Percentiles rank a stretch among this genome's conserved stretches.
These are phyloP conservation scores for Thelephora ganbajun DNA, from an alignment of 768 basidiomycete genomes.

Conservation along the genomic window DNA sequence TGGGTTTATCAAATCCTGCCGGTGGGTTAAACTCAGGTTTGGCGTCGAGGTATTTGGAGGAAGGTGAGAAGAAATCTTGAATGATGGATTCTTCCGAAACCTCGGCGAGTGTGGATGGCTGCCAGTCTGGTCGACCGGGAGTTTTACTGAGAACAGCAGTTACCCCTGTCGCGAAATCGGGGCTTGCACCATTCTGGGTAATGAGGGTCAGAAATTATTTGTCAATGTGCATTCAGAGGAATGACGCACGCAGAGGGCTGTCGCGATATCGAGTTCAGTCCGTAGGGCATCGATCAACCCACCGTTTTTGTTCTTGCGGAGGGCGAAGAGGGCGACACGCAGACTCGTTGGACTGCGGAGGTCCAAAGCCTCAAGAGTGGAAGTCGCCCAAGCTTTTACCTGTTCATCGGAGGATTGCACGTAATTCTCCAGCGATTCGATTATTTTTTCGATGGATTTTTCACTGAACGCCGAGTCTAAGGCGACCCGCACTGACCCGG, in stretches of 20 bases:
- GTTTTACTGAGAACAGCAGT: constrained; percentile 45
- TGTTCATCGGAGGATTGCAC: constrained; percentile 19
- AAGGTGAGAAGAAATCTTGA: constrained; percentile 49
- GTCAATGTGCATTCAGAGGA: background rate
- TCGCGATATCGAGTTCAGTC: constrained; percentile 82
- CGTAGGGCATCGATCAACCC: constrained; percentile 52
- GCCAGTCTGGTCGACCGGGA: constrained; percentile 52
- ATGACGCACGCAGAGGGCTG: constrained; percentile 73
- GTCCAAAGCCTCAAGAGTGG: constrained; percentile 48
- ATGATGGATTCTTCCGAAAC: constrained; percentile 42
- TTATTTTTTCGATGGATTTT: constrained; percentile 56
- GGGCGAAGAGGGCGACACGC: constrained; percentile 73
- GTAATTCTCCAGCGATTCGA: constrained; percentile 33
- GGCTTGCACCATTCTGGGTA: constrained; percentile 53
- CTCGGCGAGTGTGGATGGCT: constrained; percentile 45
- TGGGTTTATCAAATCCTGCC: background rate
- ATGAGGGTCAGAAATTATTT: constrained; percentile 1
- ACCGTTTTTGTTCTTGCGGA: constrained; percentile 55
- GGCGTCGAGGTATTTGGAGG: constrained; percentile 21
- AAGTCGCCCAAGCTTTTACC: constrained; percentile 60
- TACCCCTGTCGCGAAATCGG: constrained; percentile 79
- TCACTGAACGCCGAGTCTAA: constrained; percentile 71
- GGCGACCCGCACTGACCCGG: constrained; percentile 54
- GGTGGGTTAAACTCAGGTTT: constrained; percentile 10
- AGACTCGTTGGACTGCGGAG: constrained; percentile 83